Percentiles rank a stretch among this genome's conserved stretches.
phyloP scores from a whole-genome alignment of 2,329 filamentous ascomycete genomes.

The Colletotrichum destructivum region DNA sequence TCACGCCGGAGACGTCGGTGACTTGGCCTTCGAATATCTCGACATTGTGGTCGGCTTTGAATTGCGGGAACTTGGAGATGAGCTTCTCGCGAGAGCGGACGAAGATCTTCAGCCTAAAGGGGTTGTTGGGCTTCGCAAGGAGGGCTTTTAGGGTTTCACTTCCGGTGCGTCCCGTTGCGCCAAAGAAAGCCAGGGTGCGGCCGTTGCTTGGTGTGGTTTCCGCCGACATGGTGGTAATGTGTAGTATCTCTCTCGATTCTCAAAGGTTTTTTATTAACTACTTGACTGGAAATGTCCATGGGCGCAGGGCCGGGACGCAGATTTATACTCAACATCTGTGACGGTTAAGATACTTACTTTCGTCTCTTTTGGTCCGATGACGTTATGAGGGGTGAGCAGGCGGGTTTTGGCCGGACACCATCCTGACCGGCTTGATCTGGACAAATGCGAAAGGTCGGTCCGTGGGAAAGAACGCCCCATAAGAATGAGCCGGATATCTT shows the following conservation, averaged over 20 bases:
- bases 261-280: too few species aligned
- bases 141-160: conserved; percentile 32
- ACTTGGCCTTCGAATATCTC: conserved; percentile 31
- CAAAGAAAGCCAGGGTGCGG: conserved; percentile 32
- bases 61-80: not conserved
- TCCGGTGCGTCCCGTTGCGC: conserved; percentile 36
- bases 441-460: not conserved
- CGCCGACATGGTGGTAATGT: not conserved
- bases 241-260: not conserved
- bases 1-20: conserved; percentile 21
- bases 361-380: not conserved
- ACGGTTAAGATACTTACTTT: not conserved
- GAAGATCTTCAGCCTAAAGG: conserved; percentile 19
- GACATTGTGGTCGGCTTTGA: not conserved
- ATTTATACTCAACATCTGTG: not conserved
- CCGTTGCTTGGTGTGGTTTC: not conserved
- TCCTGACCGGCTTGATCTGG: not conserved
- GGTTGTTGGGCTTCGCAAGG: conserved; percentile 3
- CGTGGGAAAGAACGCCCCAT: not conserved
- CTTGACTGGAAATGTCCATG: too few species aligned
- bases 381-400: too few species aligned
- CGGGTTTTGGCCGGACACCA: not conserved
- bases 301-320: not conserved
- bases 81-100: conserved; percentile 30
- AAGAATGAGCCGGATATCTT: not conserved